Evolutionary conservation across 169 alveolate genomes (phyloP), one percentile per base, ranked within the genome.

Genomic region (Plasmodium relictum): DNA sequence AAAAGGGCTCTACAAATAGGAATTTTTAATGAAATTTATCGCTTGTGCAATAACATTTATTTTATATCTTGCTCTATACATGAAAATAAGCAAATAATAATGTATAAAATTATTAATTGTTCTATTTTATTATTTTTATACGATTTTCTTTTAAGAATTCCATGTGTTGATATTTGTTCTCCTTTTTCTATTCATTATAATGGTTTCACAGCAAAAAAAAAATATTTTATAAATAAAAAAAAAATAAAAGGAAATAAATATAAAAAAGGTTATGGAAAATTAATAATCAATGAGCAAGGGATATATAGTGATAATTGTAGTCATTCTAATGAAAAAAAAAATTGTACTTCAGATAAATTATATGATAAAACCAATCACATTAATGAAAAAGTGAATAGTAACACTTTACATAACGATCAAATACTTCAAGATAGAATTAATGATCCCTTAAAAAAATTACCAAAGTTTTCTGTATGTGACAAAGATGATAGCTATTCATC

Each of bases 21-120:
- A 39, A 58, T 83, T 61, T 68, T 83, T 41, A 56, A 83, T 39
- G 78, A 83, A 69, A 41, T 83, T 52, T 66, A 83, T 41, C 83
- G 54, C 45, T 66, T 83, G 91, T 20, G 31, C 26, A 68, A 68
- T 26, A 68, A 59, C 45, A 71, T 86, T 7, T 86, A 86, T 86
- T 86, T 86, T 70, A 86, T 86, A 52, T 71, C 92, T 10, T 71
- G 92, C 12, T 86, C 92, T n/a, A 58, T 86, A 65, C 37, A 24
- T 37, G 63, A 86, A 52, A 86, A 86, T 72, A 86, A 86, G 39
- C 88, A 86, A 66, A 86, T 86, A 4, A 68, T 71, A 9, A 86
- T 86, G 92, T 72, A 86, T 54, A 86, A 86, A 73, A 86, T 86
- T 41, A 54, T 86, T 39, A 71, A 86, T 42, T n/a, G 50, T 12